Evolutionary conservation across 352 stramenopile genomes (phyloP).

Genomic region (Thraustochytrium striatum): DNA sequence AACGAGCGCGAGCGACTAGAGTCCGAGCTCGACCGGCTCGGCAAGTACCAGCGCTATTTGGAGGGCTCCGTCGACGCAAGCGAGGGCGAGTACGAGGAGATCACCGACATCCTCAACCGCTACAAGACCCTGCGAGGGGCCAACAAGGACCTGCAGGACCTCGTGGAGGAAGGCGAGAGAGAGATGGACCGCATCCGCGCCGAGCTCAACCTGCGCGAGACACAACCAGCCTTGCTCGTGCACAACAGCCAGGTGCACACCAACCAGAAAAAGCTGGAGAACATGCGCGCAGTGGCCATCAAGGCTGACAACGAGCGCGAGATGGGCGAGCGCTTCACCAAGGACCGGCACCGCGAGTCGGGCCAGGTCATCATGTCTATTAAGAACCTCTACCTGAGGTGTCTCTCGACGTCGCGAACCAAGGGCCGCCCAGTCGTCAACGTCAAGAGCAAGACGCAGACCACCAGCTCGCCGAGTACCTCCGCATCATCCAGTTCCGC

Average conservation of each 20-base stretch:
- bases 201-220: conserved; percentile 73
- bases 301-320: conserved; percentile 78
- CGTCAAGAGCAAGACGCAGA: conserved; percentile 55
- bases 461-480: conserved; percentile 21
- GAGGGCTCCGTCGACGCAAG: conserved; percentile 77
- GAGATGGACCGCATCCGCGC: conserved; percentile 75
- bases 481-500: conserved; percentile 27
- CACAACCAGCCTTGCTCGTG: conserved; percentile 79
- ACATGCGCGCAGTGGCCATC: conserved; percentile 65
- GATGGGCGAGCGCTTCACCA: conserved; percentile 73
- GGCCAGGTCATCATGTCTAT: conserved; percentile 83
- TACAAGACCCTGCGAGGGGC: conserved; percentile 83
- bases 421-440: conserved; percentile 78
- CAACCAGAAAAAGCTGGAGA: conserved; percentile 72
- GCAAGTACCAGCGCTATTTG: conserved; percentile 76
- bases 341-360: conserved; percentile 80
- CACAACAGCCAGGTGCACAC: conserved; percentile 81
- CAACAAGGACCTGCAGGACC: conserved; percentile 71
- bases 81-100: conserved; percentile 82
- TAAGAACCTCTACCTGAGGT: conserved; percentile 71
- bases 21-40: conserved; percentile 53
- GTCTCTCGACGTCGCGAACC: conserved; percentile 71
- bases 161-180: conserved; percentile 70
- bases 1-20: conserved; percentile 66
- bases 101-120: conserved; percentile 81